A percentile compares a stretch with the other conserved stretches of the same genome.
These are phyloP conservation scores for Botryotinia narcissicola DNA, from an alignment of 2,329 filamentous ascomycete genomes.

Conservation along the genomic window DNA sequence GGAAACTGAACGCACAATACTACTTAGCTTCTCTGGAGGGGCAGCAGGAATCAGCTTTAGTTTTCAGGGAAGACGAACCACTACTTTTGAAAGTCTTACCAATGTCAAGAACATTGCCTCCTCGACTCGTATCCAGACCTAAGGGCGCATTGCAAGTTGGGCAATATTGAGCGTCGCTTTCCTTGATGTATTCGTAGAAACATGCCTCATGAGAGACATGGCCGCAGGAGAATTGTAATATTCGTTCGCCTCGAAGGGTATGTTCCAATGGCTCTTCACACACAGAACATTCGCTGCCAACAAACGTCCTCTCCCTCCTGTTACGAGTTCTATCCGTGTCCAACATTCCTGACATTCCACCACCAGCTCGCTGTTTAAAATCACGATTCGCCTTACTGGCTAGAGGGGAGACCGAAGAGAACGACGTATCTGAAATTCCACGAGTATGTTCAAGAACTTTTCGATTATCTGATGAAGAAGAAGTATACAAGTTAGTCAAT, in stretches of 20 bases:
- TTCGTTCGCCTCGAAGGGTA: slow-evolving; percentile 87
- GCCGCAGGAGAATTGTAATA: slow-evolving; percentile 93
- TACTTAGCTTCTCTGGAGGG: slow-evolving; percentile 83
- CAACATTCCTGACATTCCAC: slow-evolving; percentile 61
- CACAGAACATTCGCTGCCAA: slow-evolving; percentile 90
- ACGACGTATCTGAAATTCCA: slow-evolving; percentile 18
- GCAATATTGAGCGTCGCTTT: slow-evolving; percentile 91
- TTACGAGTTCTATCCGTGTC: slow-evolving; percentile 74
- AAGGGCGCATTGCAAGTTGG: slow-evolving; percentile 90
- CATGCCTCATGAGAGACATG: slow-evolving; percentile 98
- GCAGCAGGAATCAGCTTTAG: slow-evolving; percentile 27
- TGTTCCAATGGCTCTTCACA: slow-evolving; percentile 97
- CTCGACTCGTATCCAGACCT: slow-evolving; percentile 85
- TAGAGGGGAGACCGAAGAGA: slow-evolving; percentile 22
- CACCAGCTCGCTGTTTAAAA: slow-evolving; percentile 33
- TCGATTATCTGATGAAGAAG: slow-evolving; percentile 20
- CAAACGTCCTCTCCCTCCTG: slow-evolving; percentile 88
- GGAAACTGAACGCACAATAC: slow-evolving; percentile 81
- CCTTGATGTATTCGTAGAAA: slow-evolving; percentile 97
- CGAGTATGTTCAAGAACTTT: slow-evolving; percentile 21
- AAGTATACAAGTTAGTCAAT: slow-evolving; percentile 24
- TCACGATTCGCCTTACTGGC: slow-evolving; percentile 27
- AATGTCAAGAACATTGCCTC: slow-evolving; percentile 88
- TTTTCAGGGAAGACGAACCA: slow-evolving; percentile 36
- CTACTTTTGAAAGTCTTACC: slow-evolving; percentile 53